Percentiles rank a stretch among this genome's conserved stretches.
Evolutionary conservation across 129 eudicot species (phyloP).

Genomic region (Chrysanthemum seticuspe): DNA sequence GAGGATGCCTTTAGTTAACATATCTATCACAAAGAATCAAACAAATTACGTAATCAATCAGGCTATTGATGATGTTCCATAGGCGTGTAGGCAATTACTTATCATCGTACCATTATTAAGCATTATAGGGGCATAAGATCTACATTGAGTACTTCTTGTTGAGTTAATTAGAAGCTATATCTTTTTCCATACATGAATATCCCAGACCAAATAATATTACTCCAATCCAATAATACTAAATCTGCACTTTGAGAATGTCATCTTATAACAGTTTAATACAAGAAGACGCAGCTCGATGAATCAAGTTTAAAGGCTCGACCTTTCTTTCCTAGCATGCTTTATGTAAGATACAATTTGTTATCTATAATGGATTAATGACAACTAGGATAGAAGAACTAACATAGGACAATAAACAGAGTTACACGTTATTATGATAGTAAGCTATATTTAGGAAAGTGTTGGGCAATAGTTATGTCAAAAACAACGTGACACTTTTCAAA

Average conservation of each 20-base stretch:
- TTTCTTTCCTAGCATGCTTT: not conserved
- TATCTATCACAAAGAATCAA: not conserved
- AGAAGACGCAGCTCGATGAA: not conserved
- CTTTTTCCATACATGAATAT: not conserved
- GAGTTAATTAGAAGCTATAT: constrained; percentile 2
- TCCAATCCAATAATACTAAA: constrained; percentile 8
- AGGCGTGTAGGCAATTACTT: not conserved
- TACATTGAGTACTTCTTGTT: not conserved
- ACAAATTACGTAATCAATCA: not conserved
- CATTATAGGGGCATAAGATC: not conserved
- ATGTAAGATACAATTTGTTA: not conserved
- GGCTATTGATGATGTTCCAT: not conserved
- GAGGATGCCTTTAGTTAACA: not conserved
- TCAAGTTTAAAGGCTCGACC: not conserved
- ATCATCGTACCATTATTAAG: not conserved
- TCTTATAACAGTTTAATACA: not conserved
- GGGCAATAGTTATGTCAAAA: not conserved
- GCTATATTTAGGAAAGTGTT: not conserved
- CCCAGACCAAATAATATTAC: not conserved
- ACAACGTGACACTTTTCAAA: not conserved
- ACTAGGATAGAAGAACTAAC: constrained; percentile 10
- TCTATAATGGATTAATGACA: not conserved
- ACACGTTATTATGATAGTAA: not conserved
- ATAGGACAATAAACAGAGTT: not conserved
- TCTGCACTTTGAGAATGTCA: not conserved